Base-by-base conservation (phyloP, 2,329 filamentous ascomycete species). In the Pseudocercospora fuligena region DNA sequence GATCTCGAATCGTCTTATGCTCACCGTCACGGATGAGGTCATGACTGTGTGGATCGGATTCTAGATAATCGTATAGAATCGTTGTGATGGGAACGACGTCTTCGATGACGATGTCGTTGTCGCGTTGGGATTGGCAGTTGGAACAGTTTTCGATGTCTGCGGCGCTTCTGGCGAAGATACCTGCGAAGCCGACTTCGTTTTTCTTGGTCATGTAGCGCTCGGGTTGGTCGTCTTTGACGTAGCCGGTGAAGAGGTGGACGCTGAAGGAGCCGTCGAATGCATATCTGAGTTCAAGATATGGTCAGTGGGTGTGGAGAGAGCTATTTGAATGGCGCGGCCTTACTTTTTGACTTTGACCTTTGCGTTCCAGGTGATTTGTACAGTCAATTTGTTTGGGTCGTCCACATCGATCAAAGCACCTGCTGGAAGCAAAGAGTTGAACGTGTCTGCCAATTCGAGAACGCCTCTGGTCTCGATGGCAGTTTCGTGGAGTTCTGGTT, bases 181-280 rank as follows among this genome's bases (percentile, higher is more conserved):
- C 47, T 12, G 47, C 47, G 47, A 51, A 51, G 47, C 47, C 47
- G 47, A 51, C 47, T 51, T 51, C 47, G 47, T 51, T 51, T 27
- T 51, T 51, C 23, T 51, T 51, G 21, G 47, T 51, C 47, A 51
- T 51, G 19, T 51, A 51, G 47, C 47, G 47, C 19, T 51, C 47
- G 47, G 47, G 47, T 51, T 51, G 47, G 14, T 51, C 47, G 21
- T 51, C 47, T 27, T 51, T 51, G 21, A 51, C 47, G 21, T 25
- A 51, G 47, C 47, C 47, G 21, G 47, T 51, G 47, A 51, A 51
- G 47, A 51, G 47, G 21, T 51, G 47, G 47, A 51, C 47, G 47
- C 47, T 51, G 21, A 51, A 51, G 9, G 47, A 51, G 47, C 47
- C 47, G 47, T 51, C 47, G 9, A 51, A 51, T 5, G 47, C 47